Evolutionary conservation across 768 basidiomycete genomes (phyloP).

Genomic region (Fistulinella prunicolor): DNA sequence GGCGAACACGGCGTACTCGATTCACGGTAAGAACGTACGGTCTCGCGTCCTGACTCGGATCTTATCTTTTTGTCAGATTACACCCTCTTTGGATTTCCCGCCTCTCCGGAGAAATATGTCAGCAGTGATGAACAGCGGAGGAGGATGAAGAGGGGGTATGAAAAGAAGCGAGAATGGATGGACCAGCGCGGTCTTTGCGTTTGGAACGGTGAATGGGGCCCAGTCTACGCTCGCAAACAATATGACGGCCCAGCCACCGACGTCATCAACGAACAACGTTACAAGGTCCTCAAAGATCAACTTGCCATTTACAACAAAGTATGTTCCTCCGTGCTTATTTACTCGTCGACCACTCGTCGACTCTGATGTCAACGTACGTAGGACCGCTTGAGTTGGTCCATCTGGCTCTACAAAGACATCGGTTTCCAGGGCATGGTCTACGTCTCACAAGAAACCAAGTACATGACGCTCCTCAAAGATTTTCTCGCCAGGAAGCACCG

Average conservation of each 20-base stretch:
- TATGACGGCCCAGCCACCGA: slow-evolving; percentile 61
- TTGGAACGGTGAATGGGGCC: slow-evolving; percentile 84
- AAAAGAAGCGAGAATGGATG: slow-evolving; percentile 79
- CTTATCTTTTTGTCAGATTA: slow-evolving; percentile 19
- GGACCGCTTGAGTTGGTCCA: slow-evolving; percentile 74
- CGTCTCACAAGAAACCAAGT: slow-evolving; percentile 63
- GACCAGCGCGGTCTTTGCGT: slow-evolving; percentile 61
- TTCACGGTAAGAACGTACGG: slow-evolving; percentile 55
- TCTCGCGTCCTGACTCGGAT: background rate
- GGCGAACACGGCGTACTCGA: slow-evolving; percentile 72
- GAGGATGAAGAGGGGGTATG: slow-evolving; percentile 55
- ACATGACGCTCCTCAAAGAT: slow-evolving; percentile 63
- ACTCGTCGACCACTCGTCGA: background rate
- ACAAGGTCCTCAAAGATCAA: slow-evolving; percentile 70
- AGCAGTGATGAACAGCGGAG: slow-evolving; percentile 50
- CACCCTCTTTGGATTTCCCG: slow-evolving; percentile 64
- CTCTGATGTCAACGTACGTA: slow-evolving; percentile 16
- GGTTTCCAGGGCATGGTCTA: slow-evolving; percentile 88
- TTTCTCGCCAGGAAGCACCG: slow-evolving; percentile 79
- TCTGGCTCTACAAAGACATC: slow-evolving; percentile 87
- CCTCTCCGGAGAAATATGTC: slow-evolving; percentile 51
- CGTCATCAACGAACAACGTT: slow-evolving; percentile 60
- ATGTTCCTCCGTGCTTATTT: background rate
- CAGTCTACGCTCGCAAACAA: slow-evolving; percentile 68
- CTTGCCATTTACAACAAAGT: slow-evolving; percentile 61